phyloP scores from a whole-genome alignment of 257 asterid species.

The Solanum peruvianum region DNA sequence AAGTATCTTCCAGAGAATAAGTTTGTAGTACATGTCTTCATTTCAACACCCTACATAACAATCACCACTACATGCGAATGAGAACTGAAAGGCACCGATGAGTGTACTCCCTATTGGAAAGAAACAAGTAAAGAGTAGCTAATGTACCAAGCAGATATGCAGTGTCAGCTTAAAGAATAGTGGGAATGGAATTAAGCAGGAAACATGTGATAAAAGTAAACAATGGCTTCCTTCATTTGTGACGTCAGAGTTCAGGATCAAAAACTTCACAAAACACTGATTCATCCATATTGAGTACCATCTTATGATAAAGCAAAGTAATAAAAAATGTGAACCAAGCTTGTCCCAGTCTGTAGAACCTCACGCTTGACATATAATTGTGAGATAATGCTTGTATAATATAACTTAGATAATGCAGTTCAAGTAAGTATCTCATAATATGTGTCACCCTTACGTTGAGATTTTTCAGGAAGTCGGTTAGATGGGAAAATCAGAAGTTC shows the following conservation, averaged over 20 bases:
- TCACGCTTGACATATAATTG: neutral
- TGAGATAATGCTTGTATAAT: neutral
- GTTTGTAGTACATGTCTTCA: neutral
- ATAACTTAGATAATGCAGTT: neutral
- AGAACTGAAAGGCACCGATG: neutral
- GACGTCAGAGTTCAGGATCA: neutral
- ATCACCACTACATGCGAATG: neutral
- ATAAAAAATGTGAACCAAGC: neutral
- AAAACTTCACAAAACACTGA: neutral
- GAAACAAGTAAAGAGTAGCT: neutral
- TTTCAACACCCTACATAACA: neutral
- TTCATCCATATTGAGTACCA: neutral
- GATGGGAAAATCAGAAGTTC: conserved; percentile 90
- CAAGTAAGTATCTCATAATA: neutral
- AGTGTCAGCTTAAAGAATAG: neutral
- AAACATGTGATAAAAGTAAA: neutral
- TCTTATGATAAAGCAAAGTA: neutral
- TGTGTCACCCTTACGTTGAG: conserved; percentile 48
- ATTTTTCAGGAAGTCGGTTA: conserved; percentile 68
- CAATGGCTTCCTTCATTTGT: neutral
- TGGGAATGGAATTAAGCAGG: neutral
- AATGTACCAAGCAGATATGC: neutral
- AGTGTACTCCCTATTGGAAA: neutral
- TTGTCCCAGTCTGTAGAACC: neutral
- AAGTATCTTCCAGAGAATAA: neutral